phyloP scores from a whole-genome alignment of 2,329 filamentous ascomycete species.

The Fusarium sp. region DNA sequence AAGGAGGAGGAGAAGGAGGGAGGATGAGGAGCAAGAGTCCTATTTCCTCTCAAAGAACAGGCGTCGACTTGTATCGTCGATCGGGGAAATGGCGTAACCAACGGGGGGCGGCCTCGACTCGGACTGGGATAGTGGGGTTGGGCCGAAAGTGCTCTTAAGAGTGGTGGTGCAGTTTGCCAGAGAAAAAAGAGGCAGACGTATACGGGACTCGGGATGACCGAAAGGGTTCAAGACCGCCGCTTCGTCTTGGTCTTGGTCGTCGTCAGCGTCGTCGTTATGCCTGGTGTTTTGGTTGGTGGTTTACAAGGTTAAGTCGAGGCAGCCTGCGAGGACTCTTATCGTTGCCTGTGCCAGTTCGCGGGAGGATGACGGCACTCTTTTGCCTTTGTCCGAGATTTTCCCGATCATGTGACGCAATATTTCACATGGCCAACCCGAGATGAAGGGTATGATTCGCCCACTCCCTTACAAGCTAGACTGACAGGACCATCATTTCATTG shows the following conservation, averaged over 20 bases:
- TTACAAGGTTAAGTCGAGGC: slow-evolving; percentile 14
- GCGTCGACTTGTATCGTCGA: slow-evolving; percentile 25
- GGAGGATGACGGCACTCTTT: slow-evolving; percentile 47
- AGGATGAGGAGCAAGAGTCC: slow-evolving; percentile 22
- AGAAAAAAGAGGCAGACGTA: background rate
- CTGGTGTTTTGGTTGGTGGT: slow-evolving; percentile 28
- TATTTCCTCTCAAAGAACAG: slow-evolving; percentile 22
- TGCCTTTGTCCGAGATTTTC: slow-evolving; percentile 43
- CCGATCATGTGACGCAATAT: slow-evolving; percentile 47
- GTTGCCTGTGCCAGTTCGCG: slow-evolving; percentile 41
- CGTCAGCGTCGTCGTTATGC: slow-evolving; percentile 31
- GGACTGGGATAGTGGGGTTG: slow-evolving; percentile 41
- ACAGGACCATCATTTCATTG: background rate
- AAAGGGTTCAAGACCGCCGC: background rate
- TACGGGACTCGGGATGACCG: background rate
- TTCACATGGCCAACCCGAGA: slow-evolving; percentile 33
- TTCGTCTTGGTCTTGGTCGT: slow-evolving; percentile 31
- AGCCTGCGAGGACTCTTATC: slow-evolving; percentile 44
- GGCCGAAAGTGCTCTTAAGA: slow-evolving; percentile 28
- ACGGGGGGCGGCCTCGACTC: slow-evolving; percentile 26
- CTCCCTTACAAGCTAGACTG: background rate
- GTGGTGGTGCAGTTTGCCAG: background rate
- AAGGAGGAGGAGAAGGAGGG: background rate
- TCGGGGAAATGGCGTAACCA: slow-evolving; percentile 40
- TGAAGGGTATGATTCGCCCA: slow-evolving; percentile 7